Percentiles rank a stretch among this genome's conserved stretches.
Evolutionary conservation across 768 basidiomycete genomes (phyloP).

Genomic region (Russula dissimulans): DNA sequence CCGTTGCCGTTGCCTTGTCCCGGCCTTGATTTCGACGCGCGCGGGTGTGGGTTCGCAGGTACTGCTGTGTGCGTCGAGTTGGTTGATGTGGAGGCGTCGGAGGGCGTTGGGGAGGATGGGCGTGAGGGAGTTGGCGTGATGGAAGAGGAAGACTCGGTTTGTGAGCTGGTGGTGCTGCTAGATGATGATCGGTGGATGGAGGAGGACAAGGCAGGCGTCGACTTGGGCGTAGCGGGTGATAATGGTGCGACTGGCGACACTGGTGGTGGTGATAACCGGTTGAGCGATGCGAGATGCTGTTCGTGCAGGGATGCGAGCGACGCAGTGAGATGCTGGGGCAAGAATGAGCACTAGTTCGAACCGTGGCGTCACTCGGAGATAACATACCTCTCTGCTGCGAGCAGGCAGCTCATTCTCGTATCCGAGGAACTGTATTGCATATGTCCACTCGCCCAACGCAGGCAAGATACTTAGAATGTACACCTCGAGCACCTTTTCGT

Average conservation of each 20-base stretch:
- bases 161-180: not conserved
- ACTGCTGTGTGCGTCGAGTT: constrained; percentile 20
- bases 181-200: not conserved
- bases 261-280: not conserved
- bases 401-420: constrained; percentile 49
- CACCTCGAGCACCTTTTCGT: constrained; percentile 66
- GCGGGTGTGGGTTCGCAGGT: constrained; percentile 11
- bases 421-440: constrained; percentile 63
- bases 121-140: constrained; percentile 17
- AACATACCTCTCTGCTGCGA: constrained; percentile 42
- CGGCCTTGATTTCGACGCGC: not conserved
- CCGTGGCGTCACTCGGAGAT: not conserved
- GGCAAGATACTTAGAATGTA: constrained; percentile 71
- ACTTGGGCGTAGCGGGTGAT: not conserved
- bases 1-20: not conserved
- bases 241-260: not conserved
- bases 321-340: constrained; percentile 2
- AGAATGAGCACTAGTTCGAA: constrained; percentile 16
- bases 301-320: constrained; percentile 9
- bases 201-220: not conserved
- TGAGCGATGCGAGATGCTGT: constrained; percentile 7
- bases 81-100: constrained; percentile 13
- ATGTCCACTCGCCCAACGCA: constrained; percentile 68
- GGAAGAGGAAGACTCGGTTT: not conserved
- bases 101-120: constrained; percentile 17